Evolutionary conservation across 2,329 filamentous ascomycete genomes (phyloP).

Genomic region (Catunica adiposa): DNA sequence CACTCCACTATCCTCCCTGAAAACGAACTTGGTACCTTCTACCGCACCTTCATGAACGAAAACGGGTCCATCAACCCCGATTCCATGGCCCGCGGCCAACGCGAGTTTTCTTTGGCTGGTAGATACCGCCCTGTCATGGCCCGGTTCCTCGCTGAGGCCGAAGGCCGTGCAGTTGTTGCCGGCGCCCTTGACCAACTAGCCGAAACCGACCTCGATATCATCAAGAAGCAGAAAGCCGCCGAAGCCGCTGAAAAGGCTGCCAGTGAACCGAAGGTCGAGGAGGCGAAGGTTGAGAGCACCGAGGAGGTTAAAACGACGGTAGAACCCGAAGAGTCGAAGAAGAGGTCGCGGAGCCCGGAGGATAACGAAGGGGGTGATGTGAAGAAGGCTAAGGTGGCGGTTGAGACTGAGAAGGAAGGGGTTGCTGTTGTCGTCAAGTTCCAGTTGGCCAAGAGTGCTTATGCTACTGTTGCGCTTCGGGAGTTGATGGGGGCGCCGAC

Average conservation of each 20-base stretch:
- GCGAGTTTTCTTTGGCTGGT: slow-evolving; percentile 76
- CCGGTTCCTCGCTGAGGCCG: slow-evolving; percentile 34
- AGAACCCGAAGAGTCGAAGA: slow-evolving; percentile 8
- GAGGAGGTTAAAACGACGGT: slow-evolving; percentile 2
- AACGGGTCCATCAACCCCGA: slow-evolving; percentile 69
- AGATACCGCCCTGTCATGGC: slow-evolving; percentile 76
- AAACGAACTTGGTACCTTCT: slow-evolving; percentile 73
- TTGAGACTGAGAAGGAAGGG: slow-evolving; percentile 26
- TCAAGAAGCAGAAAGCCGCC: slow-evolving; percentile 25
- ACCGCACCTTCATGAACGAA: slow-evolving; percentile 71
- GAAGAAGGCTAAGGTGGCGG: slow-evolving; percentile 15
- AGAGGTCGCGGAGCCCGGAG: slow-evolving; percentile 13
- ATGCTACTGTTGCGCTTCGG: slow-evolving; percentile 68
- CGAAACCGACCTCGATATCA: slow-evolving; percentile 63
- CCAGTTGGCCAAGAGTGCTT: slow-evolving; percentile 62
- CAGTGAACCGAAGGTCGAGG: slow-evolving; percentile 15
- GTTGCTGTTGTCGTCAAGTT: slow-evolving; percentile 57
- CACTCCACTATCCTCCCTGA: slow-evolving; percentile 75
- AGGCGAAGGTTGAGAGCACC: slow-evolving; percentile 10
- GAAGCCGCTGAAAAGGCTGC: slow-evolving; percentile 1
- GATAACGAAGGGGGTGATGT: slow-evolving; percentile 12
- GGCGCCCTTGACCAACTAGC: slow-evolving; percentile 70
- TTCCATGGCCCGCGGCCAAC: slow-evolving; percentile 71
- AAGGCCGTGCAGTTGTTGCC: slow-evolving; percentile 29
- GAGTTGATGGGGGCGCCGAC: slow-evolving; percentile 47